phyloP scores from a whole-genome alignment of 805 yeast genomes.

The Yarrowia porcina region DNA sequence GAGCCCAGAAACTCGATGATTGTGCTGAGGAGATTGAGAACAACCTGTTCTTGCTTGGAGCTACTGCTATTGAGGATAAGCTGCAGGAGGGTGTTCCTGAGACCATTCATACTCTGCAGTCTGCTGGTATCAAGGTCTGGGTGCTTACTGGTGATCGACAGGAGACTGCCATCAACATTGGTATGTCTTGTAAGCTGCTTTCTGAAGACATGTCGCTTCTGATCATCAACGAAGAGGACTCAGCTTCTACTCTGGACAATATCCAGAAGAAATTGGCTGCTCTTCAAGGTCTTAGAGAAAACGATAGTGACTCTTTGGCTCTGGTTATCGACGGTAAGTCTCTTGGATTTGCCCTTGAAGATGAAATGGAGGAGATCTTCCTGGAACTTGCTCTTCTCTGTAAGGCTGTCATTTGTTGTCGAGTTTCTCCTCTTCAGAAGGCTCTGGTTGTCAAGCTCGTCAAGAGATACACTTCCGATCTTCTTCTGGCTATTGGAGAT shows the following conservation, averaged over 20 bases:
- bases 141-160: slow-evolving; percentile 97
- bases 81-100: slow-evolving; percentile 98
- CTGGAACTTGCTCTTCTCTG: slow-evolving; percentile 79
- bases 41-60: slow-evolving; percentile 79
- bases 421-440: slow-evolving; percentile 96
- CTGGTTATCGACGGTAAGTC: slow-evolving; percentile 93
- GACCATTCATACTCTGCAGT: slow-evolving; percentile 89
- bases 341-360: slow-evolving; percentile 77
- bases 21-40: slow-evolving; percentile 87
- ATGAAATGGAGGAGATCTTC: slow-evolving; percentile 71
- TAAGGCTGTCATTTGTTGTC: slow-evolving; percentile 95
- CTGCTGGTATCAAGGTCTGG: slow-evolving; percentile 97
- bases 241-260: slow-evolving; percentile 72
- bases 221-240: slow-evolving; percentile 80
- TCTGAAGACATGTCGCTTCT: slow-evolving; percentile 95
- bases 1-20: slow-evolving; percentile 73
- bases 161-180: slow-evolving; percentile 97
- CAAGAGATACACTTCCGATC: slow-evolving; percentile 66
- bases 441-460: slow-evolving; percentile 95
- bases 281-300: slow-evolving; percentile 45
- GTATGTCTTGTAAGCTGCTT: slow-evolving; percentile 92
- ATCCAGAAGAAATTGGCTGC: slow-evolving; percentile 73
- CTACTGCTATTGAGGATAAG: slow-evolving; percentile 98
- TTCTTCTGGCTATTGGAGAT: slow-evolving; percentile 92
- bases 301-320: slow-evolving; percentile 74